Base-by-base conservation (phyloP, 1,139 yeast species). In the Arxiozyma heterogenica region DNA sequence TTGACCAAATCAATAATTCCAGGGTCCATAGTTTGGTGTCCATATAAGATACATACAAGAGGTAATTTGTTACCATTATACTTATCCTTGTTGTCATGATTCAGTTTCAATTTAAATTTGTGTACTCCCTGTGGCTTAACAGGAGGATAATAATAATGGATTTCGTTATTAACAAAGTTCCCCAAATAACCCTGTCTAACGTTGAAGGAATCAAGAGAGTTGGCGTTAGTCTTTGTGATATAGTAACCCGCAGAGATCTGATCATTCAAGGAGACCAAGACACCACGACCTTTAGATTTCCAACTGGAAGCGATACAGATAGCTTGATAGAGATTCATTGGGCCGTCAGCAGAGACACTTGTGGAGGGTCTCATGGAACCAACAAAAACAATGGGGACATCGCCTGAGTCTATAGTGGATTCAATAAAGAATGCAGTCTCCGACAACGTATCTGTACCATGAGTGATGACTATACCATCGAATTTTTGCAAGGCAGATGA, bases 361-460 rank as follows among this genome's bases (percentile, higher is more conserved):
- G 86, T 81, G 9, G 84, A 79, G 1, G 89, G 89, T 61, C 89
- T 75, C 89, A 83, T 83, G 1, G 85, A 79, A 1, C 89, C 89
- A 56, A 86, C 83, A 66, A 83, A 70, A 4, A 83, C 87, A 51
- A 83, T 78, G 2, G 87, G 87, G 55, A 81, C 79, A 51, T 73
- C 73, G 55, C 74, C 74, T 42, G 82, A 74, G 55, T 78, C 75
- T 42, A 83, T 70, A 3, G 86, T 80, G 55, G 79, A 71, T 60
- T 83, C 86, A 47, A 83, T 70, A 65, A 83, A 83, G 61, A 83
- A 83, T 1, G 87, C 82, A 4, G 89, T 83, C 65, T 83, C 89
- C 55, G 84, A 84, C 71, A 83, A 73, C 1, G 88, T 82, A 63
- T 83, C 89, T 2, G 89, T 83, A 17, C 89, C 89, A 64, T 83